phyloP scores from a whole-genome alignment of 1,284 basidiomycete genomes.

The Mycosarcoma maydis region DNA sequence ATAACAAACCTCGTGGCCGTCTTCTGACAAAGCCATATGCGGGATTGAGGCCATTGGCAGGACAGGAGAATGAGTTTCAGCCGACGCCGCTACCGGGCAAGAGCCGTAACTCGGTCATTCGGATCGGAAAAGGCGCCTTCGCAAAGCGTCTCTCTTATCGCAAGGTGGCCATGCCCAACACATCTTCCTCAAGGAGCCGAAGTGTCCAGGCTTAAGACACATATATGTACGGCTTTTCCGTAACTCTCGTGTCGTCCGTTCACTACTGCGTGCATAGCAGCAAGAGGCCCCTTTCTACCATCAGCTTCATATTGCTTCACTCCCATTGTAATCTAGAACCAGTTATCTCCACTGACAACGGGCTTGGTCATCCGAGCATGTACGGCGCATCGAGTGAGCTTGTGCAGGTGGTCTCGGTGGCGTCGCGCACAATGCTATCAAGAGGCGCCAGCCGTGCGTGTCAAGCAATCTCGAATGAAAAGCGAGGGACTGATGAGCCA shows the following conservation, averaged over 20 bases:
- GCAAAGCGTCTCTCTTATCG: conserved; percentile 57
- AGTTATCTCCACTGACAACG: neutral
- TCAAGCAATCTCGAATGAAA: too few species aligned
- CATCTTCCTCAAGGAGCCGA: conserved; percentile 1
- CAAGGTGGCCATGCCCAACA: conserved; percentile 22
- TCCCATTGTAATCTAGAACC: neutral
- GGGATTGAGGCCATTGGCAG: conserved; percentile 46
- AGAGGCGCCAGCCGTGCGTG: too few species aligned
- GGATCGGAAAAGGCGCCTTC: conserved; percentile 61
- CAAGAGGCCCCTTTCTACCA: neutral
- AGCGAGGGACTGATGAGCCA: too few species aligned
- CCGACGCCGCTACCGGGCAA: conserved; percentile 40
- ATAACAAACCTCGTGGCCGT: conserved; percentile 46
- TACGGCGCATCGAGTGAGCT: too few species aligned
- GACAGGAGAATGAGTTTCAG: conserved; percentile 26
- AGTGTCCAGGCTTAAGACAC: conserved; percentile 2
- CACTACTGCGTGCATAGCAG: too few species aligned
- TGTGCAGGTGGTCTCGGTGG: too few species aligned
- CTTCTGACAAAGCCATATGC: conserved; percentile 48
- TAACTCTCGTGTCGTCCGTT: too few species aligned
- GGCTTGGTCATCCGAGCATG: neutral
- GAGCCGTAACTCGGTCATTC: conserved; percentile 57
- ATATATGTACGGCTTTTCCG: too few species aligned
- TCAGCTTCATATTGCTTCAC: conserved; percentile 5
- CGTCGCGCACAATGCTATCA: too few species aligned